phyloP scores from a whole-genome alignment of 768 basidiomycete genomes.

The Suillus weaverae region DNA sequence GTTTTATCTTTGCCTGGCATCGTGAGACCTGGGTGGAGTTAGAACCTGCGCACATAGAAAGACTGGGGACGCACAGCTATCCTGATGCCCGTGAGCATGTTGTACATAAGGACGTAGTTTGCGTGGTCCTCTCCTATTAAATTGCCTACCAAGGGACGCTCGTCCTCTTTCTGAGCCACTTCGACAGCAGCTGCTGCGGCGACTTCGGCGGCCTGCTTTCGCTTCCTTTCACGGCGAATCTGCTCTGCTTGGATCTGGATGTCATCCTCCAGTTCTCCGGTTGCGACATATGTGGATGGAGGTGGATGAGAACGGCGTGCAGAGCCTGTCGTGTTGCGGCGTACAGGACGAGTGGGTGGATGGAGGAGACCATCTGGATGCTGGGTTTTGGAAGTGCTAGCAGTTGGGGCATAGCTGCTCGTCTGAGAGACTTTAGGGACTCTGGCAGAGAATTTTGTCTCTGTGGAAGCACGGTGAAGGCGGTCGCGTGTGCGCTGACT shows the following conservation, averaged over 20 bases:
- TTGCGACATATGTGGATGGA: conserved; percentile 40
- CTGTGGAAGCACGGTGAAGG: conserved; percentile 50
- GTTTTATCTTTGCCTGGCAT: conserved; percentile 93
- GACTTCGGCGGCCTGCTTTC: conserved; percentile 64
- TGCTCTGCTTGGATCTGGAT: conserved; percentile 89
- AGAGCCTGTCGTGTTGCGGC: conserved; percentile 75
- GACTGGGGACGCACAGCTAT: conserved; percentile 66
- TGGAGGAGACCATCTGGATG: conserved; percentile 52
- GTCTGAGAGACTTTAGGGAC: conserved; percentile 21
- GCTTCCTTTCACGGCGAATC: conserved; percentile 80
- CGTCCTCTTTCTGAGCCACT: conserved; percentile 37
- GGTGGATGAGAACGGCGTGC: conserved; percentile 31
- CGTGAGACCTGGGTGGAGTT: conserved; percentile 71
- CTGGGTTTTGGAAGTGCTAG: conserved; percentile 26
- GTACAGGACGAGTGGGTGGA: conserved; percentile 50
- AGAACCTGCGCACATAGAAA: conserved; percentile 10
- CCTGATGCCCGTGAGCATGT: conserved; percentile 98
- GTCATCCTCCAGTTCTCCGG: conserved; percentile 46
- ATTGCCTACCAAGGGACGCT: conserved; percentile 82
- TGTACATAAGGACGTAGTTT: conserved; percentile 99
- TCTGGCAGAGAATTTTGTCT: conserved; percentile 42
- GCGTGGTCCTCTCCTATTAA: conserved; percentile 97
- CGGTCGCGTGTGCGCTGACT: conserved; percentile 29
- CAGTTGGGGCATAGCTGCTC: conserved; percentile 16
- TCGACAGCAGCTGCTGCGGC: conserved; percentile 50